These are phyloP conservation scores for Knoxia roxburghii DNA, from an alignment of 257 asterid genomes.

Conservation along the genomic window DNA sequence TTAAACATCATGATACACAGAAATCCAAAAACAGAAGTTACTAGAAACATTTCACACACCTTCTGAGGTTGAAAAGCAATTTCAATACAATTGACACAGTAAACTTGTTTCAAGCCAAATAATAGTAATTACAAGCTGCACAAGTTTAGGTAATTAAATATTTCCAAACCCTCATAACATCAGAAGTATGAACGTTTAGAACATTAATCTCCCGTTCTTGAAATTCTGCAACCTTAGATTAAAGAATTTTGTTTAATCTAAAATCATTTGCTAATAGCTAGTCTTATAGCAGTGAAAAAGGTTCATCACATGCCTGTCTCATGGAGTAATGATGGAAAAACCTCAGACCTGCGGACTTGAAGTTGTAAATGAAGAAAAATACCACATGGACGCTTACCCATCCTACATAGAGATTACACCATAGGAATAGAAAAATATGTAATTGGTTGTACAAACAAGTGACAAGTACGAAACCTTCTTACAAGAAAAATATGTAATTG, in stretches of 20 bases:
- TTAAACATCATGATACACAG: not conserved
- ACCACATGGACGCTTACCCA: not conserved
- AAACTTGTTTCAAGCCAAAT: not conserved
- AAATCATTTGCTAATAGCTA: not conserved
- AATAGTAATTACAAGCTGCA: too few species aligned
- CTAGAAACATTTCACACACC: not conserved
- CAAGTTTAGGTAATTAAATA: not conserved
- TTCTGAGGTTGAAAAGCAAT: not conserved
- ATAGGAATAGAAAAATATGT: not conserved
- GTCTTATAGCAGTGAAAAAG: not conserved
- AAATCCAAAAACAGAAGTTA: not conserved
- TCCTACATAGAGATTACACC: not conserved
- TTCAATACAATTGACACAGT: not conserved
- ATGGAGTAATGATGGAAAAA: not conserved
- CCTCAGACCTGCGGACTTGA: not conserved
- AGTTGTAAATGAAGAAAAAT: not conserved
- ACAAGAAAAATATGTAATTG: too few species aligned
- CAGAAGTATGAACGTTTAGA: not conserved
- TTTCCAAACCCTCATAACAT: not conserved
- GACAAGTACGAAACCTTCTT: not conserved
- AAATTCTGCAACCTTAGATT: not conserved
- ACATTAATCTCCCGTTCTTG: not conserved
- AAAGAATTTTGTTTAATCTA: not conserved
- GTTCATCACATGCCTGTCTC: not conserved
- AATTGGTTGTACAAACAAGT: not conserved